These are phyloP conservation scores for Apiospora rasikravindrae DNA, from an alignment of 2,329 filamentous ascomycete genomes.

Conservation along the genomic window DNA sequence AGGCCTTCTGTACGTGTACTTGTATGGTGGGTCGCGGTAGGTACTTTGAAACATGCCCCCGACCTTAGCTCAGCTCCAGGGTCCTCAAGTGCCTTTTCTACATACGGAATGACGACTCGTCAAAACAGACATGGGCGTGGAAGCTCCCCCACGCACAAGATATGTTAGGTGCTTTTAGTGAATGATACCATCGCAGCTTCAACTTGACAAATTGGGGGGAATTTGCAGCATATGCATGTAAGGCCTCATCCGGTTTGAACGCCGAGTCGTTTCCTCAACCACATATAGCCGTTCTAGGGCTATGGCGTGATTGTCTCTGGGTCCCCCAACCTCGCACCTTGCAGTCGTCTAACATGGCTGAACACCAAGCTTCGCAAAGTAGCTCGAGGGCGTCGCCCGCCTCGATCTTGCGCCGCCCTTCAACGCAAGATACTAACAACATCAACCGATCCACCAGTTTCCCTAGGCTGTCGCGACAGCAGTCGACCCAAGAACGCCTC, in stretches of 20 bases:
- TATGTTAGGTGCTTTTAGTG: too few species aligned
- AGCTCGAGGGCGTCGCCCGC: constrained; percentile 6
- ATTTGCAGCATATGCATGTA: background rate
- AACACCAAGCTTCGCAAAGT: background rate
- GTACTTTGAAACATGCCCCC: background rate
- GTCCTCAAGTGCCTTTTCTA: background rate
- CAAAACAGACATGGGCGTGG: background rate
- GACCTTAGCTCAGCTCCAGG: background rate
- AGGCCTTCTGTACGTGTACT: background rate
- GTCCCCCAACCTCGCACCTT: background rate
- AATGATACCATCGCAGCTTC: background rate
- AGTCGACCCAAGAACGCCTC: constrained; percentile 48
- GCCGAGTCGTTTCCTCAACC: background rate
- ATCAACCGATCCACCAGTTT: constrained; percentile 22
- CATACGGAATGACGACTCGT: background rate
- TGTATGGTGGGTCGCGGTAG: background rate
- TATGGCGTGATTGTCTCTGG: background rate
- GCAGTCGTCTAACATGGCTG: background rate
- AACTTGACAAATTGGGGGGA: background rate
- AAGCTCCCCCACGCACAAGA: background rate
- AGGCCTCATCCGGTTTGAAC: background rate
- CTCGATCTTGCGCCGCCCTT: constrained; percentile 24
- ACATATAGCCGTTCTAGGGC: background rate
- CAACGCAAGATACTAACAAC: constrained; percentile 27
- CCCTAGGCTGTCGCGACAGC: constrained; percentile 27